These are phyloP conservation scores for Solanum boliviense DNA, from an alignment of 257 asterid genomes.

Conservation along the genomic window DNA sequence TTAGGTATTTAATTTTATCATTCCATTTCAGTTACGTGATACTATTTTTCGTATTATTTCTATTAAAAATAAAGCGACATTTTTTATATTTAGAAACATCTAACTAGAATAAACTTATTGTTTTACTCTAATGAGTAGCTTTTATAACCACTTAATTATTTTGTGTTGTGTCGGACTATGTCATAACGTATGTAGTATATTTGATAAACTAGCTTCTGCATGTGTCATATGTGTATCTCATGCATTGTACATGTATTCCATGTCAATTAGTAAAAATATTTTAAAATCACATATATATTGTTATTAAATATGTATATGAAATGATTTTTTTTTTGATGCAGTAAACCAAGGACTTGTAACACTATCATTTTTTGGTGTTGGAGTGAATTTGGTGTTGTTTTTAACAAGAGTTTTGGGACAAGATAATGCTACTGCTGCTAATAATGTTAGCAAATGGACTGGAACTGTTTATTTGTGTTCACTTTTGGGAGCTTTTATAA, in stretches of 20 bases:
- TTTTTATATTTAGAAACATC: not conserved
- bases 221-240: not conserved
- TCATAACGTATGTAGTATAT: no score
- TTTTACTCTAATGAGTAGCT: no score
- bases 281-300: no score
- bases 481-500: slow-evolving; percentile 67
- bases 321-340: slow-evolving; percentile 7
- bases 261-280: no score
- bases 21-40: not conserved
- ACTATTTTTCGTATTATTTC: not conserved
- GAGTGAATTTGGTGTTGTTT: slow-evolving; percentile 73
- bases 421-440: slow-evolving; percentile 66
- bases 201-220: not conserved
- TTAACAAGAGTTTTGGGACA: slow-evolving; percentile 63
- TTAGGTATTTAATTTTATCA: slow-evolving; percentile 31
- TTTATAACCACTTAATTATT: no score
- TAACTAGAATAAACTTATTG: not conserved
- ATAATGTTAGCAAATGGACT: slow-evolving; percentile 75
- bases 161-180: no score
- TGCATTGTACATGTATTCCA: no score
- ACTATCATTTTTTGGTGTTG: slow-evolving; percentile 73
- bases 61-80: not conserved
- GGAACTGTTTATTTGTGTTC: slow-evolving; percentile 82
- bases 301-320: no score
- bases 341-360: slow-evolving; percentile 82